Evolutionary conservation across 345 rosid genomes (phyloP), one percentile per base, ranked within the genome.

Genomic region (Crucihimalaya himalaica): DNA sequence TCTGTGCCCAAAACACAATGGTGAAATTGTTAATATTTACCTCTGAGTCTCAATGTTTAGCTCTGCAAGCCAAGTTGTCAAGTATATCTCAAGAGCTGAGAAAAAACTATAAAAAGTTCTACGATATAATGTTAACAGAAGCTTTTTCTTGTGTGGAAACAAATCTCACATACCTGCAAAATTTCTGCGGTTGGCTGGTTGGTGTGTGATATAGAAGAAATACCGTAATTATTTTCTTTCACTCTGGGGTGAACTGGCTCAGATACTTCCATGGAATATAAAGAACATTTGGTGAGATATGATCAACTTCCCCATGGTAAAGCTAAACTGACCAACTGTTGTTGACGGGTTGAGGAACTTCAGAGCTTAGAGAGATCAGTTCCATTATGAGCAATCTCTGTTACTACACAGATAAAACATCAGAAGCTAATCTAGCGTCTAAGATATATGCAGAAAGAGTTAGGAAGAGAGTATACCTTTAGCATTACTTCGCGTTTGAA

Each of bases 21-120:
- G 42, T 47, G 35, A 18, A 57, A 2, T 12, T 65, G 31, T 56
- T 18, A n/a, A 5, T 20, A 34, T 57, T 81, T 80, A 90, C 98
- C 98, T 89, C 27, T 75, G 84, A 61, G 75, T 43, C 72, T 86
- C 87, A 19, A 90, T 63, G 66, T 88, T 87, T 63, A 86, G 87
- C 77, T 87, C 93, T n/a, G 93, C 88, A 73, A 85, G 86, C 98
- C 96, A 90, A 60, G 97, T 75, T 53, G 96, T 87, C 65, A 93
- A 77, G 81, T 82, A 84, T 42, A 86, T 86, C 96, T 93, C 85
- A 64, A 72, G 53, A 31, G 2, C 63, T n/a, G 64, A 56, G 5
- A 23, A 42, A 13, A 57, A 6, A 8, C 25, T 58, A 47, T 58
- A 11, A 4, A 14, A 62, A 31, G 4, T 48, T 14, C 32, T 29